Conservation (phyloP, 2,329 filamentous ascomycete genomes). For the Ascochyta clinopodiicola region DNA sequence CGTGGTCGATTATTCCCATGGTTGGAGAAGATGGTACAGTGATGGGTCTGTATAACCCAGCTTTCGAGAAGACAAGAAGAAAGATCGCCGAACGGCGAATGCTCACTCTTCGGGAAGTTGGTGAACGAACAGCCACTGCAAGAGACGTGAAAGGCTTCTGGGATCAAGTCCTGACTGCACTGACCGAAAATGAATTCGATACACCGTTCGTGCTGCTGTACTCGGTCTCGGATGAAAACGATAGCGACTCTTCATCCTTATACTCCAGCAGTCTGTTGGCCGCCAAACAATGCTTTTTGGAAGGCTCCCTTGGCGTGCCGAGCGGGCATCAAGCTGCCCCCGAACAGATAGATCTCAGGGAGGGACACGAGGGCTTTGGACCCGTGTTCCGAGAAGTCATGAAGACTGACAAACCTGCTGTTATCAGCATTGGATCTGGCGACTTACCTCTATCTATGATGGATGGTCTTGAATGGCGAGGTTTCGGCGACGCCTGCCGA, state of each 20-base stretch:
- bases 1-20: constrained; percentile 80
- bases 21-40: constrained; percentile 77
- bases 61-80: constrained; percentile 80
- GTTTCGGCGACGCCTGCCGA: constrained; percentile 73
- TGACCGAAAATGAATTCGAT: constrained; percentile 77
- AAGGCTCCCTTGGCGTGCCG: constrained; percentile 74
- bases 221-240: constrained; percentile 72
- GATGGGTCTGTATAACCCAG: constrained; percentile 78
- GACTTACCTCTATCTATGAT: constrained; percentile 71
- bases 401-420: constrained; percentile 68
- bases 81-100: constrained; percentile 81
- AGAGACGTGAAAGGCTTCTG: constrained; percentile 77
- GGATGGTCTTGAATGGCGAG: constrained; percentile 71
- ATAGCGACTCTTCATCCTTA: constrained; percentile 75
- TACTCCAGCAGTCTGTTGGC: constrained; percentile 70
- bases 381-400: constrained; percentile 80
- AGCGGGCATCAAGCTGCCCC: constrained; percentile 67
- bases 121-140: constrained; percentile 76
- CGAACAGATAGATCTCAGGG: constrained; percentile 70
- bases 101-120: constrained; percentile 78
- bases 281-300: constrained; percentile 70
- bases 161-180: constrained; percentile 70
- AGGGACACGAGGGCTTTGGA: constrained; percentile 75
- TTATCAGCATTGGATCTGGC: constrained; percentile 70
- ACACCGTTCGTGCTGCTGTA: constrained; percentile 80